Evolutionary conservation across 345 rosid species (phyloP).

Genomic region (Rhodomyrtus tomentosa): DNA sequence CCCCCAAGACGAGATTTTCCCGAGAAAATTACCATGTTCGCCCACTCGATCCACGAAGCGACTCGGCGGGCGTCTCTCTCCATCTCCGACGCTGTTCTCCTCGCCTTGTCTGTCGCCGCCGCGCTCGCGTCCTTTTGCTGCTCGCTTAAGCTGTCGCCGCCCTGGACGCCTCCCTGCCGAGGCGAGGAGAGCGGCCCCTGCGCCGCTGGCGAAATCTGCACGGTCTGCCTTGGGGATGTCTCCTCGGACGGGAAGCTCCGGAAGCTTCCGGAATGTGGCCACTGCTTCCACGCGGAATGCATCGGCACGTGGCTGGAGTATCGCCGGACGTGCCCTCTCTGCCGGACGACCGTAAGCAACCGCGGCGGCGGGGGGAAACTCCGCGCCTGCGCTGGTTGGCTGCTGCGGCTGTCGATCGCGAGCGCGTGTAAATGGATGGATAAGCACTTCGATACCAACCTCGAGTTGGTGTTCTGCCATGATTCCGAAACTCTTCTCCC

Average conservation of each 20-base stretch:
- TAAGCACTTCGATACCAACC: conserved; percentile 5
- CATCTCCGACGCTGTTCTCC: neutral
- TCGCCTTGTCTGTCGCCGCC: neutral
- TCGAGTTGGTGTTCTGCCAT: conserved; percentile 6
- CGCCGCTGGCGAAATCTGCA: neutral
- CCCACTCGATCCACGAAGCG: neutral
- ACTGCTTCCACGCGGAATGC: conserved; percentile 9
- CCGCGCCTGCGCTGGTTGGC: neutral
- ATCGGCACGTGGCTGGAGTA: conserved; percentile 1
- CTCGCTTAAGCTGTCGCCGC: neutral
- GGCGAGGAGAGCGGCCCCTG: neutral
- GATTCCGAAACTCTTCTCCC: neutral
- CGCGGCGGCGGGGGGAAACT: neutral
- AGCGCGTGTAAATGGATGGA: conserved; percentile 7
- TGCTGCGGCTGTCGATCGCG: neutral
- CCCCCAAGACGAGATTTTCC: neutral
- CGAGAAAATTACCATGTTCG: neutral
- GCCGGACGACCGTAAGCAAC: neutral
- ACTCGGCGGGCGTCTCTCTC: neutral
- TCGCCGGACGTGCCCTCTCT: conserved; percentile 1
- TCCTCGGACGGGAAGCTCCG: neutral
- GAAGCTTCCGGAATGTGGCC: conserved; percentile 1
- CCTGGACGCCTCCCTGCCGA: neutral
- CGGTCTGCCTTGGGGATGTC: conserved; percentile 8
- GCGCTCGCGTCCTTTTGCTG: neutral